phyloP scores from a whole-genome alignment of 179 eudicot species.

The Heliamphora pulchella region DNA sequence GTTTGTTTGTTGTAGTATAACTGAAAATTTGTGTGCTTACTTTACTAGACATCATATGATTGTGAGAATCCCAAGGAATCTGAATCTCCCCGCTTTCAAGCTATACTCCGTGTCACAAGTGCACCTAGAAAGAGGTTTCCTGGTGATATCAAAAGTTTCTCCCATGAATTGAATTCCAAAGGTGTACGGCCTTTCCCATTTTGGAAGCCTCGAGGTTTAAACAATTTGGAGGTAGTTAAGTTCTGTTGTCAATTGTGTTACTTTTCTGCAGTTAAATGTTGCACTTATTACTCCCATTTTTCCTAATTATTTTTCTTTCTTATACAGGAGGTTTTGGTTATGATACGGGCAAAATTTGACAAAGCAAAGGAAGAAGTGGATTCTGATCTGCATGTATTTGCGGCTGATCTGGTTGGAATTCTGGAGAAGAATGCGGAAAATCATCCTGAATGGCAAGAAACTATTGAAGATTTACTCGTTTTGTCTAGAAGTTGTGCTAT shows the following conservation, averaged over 20 bases:
- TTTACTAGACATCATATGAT: conserved; percentile 60
- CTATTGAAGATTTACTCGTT: conserved; percentile 85
- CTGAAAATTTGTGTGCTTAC: conserved; percentile 11
- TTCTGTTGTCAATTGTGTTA: conserved; percentile 14
- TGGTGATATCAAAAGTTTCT: conserved; percentile 87
- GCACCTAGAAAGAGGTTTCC: conserved; percentile 92
- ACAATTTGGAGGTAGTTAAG: conserved; percentile 71
- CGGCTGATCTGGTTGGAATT: conserved; percentile 87
- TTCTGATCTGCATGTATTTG: conserved; percentile 82
- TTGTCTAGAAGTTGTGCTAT: conserved; percentile 87
- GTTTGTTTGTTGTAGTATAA: conserved; percentile 14
- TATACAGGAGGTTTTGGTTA: conserved; percentile 79
- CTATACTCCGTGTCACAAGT: conserved; percentile 92
- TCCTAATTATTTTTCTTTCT: conserved; percentile 14
- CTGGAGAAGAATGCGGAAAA: conserved; percentile 85
- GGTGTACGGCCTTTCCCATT: conserved; percentile 89
- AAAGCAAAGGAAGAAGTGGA: conserved; percentile 99
- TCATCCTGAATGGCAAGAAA: conserved; percentile 95
- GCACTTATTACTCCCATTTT: not conserved
- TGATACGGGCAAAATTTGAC: conserved; percentile 90
- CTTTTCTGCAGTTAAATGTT: not conserved
- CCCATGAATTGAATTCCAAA: conserved; percentile 93
- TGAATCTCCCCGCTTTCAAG: conserved; percentile 99
- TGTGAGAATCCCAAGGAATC: conserved; percentile 98
- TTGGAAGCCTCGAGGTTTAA: conserved; percentile 93